Percentiles rank a stretch among this genome's conserved stretches.
Conservation (phyloP, 2,329 filamentous ascomycete species). For the Hymenoscyphus infarciens region DNA sequence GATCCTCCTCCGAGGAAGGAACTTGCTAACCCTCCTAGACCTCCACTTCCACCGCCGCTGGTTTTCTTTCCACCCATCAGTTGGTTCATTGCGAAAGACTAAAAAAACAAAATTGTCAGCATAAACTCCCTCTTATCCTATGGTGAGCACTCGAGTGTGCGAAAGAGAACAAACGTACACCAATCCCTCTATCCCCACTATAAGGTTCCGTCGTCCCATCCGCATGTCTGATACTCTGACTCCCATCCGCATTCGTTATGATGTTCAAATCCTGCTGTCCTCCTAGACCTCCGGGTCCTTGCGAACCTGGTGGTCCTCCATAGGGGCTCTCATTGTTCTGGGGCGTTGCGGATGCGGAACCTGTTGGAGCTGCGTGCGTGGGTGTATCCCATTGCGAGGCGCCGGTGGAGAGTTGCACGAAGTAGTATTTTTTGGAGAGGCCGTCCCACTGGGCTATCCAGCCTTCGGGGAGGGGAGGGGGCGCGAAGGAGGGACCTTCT, state of each 20-base stretch:
- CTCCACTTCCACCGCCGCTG: constrained; percentile 22
- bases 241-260: constrained; percentile 60
- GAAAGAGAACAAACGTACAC: constrained; percentile 47
- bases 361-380: constrained; percentile 59
- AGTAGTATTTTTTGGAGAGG: constrained; percentile 63
- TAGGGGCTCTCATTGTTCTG: constrained; percentile 57
- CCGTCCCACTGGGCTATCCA: constrained; percentile 71
- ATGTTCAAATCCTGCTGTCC: constrained; percentile 37
- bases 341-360: constrained; percentile 52
- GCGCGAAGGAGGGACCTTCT: constrained; percentile 38
- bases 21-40: constrained; percentile 39
- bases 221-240: constrained; percentile 56
- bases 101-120: constrained; percentile 17
- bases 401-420: constrained; percentile 68
- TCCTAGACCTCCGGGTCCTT: constrained; percentile 9
- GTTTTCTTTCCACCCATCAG: constrained; percentile 35
- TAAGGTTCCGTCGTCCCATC: constrained; percentile 58
- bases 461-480: constrained; percentile 58
- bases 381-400: constrained; percentile 72
- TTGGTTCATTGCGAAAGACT: constrained; percentile 35
- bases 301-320: constrained; percentile 42
- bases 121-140: not conserved
- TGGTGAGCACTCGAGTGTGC: not conserved
- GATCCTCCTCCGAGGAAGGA: constrained; percentile 31
- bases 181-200: constrained; percentile 57